These are phyloP conservation scores for Tetrahymena malaccensis DNA, from an alignment of 73 alveolate genomes.

Conservation along the genomic window DNA sequence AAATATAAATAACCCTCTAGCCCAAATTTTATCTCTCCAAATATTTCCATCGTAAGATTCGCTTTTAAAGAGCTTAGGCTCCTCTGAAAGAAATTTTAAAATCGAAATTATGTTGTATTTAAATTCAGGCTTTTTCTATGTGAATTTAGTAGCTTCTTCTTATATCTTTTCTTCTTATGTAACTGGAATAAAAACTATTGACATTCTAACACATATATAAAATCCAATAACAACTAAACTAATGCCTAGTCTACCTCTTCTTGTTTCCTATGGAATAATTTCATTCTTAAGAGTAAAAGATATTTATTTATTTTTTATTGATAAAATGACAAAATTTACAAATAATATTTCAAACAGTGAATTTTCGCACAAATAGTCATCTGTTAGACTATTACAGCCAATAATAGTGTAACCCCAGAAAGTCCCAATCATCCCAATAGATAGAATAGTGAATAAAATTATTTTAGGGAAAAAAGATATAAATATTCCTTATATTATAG, in stretches of 20 bases:
- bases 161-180: conserved; percentile 34
- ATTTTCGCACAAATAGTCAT: conserved; percentile 31
- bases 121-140: not conserved
- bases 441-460: not conserved
- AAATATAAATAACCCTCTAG: conserved; percentile 52
- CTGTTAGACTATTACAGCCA: not conserved
- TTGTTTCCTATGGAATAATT: conserved; percentile 32
- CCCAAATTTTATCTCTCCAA: conserved; percentile 78
- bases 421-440: conserved; percentile 56
- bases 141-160: not conserved
- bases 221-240: conserved; percentile 59
- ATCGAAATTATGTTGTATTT: not conserved
- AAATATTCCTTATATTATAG: not conserved
- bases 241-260: conserved; percentile 75
- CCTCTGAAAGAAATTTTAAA: not conserved
- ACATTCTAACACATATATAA: conserved; percentile 50
- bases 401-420: conserved; percentile 31
- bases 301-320: conserved; percentile 4
- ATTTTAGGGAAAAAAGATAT: not conserved
- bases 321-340: conserved; percentile 34
- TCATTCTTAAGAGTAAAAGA: conserved; percentile 16
- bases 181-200: conserved; percentile 59
- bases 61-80: not conserved
- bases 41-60: conserved; percentile 78
- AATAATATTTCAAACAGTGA: conserved; percentile 42